phyloP scores from a whole-genome alignment of 1,284 basidiomycete species.

The Apiotrichum mycotoxinovorans region DNA sequence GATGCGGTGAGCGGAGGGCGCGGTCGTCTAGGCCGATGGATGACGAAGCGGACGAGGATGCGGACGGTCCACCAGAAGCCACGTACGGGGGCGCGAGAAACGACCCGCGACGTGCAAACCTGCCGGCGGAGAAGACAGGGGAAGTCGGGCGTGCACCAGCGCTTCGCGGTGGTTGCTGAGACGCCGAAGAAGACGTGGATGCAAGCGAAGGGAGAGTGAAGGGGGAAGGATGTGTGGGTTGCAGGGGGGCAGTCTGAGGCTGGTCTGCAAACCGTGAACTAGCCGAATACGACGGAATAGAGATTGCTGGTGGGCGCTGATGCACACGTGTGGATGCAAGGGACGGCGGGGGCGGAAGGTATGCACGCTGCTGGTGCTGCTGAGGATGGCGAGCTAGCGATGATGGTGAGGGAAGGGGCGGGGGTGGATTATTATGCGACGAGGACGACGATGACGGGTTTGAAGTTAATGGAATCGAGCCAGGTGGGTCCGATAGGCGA shows the following conservation, averaged over 20 bases:
- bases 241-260: constrained; percentile 2
- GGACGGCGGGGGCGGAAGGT: constrained; percentile 3
- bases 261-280: constrained; percentile 1
- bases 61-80: not conserved
- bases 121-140: not conserved
- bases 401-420: constrained; percentile 2
- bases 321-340: not conserved
- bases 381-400: not conserved
- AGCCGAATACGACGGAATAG: constrained; percentile 1
- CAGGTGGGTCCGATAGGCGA: not conserved
- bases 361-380: not conserved
- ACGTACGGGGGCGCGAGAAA: constrained; percentile 3
- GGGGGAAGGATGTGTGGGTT: not conserved
- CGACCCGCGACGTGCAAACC: not conserved
- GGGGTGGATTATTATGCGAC: not conserved
- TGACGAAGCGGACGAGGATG: constrained; percentile 22
- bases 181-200: not conserved
- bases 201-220: not conserved
- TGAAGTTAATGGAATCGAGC: not conserved
- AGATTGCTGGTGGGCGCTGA: constrained; percentile 3
- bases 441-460: not conserved
- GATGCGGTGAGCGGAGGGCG: constrained; percentile 41
- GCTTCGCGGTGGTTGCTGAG: constrained; percentile 5
- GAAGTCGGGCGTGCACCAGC: constrained; percentile 2
- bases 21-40: constrained; percentile 26